Conservation (phyloP, 1,284 basidiomycete genomes). For the Agaricales sp. region DNA sequence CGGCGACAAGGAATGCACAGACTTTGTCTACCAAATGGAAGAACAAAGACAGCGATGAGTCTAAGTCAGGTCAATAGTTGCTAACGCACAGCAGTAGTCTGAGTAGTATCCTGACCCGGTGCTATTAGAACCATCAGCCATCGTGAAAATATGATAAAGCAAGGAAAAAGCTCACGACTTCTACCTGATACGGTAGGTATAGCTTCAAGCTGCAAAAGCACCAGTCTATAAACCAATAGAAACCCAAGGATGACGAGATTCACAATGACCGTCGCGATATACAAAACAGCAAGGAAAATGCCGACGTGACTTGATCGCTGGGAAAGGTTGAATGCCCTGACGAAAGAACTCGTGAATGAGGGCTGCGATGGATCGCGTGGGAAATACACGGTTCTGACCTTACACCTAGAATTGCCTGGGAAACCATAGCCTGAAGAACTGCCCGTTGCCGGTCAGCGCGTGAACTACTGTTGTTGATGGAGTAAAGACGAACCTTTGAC, state of each 20-base stretch:
- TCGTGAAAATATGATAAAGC: too few species aligned
- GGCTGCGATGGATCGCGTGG: background rate
- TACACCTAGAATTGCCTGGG: background rate
- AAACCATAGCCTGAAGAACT: background rate
- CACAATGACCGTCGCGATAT: background rate
- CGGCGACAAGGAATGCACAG: background rate
- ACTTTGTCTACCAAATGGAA: background rate
- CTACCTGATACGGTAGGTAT: background rate
- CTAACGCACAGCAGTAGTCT: background rate
- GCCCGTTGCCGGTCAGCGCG: background rate
- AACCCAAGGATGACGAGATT: background rate
- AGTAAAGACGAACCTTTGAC: background rate
- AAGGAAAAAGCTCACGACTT: background rate
- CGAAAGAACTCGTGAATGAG: background rate
- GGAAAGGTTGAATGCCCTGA: background rate
- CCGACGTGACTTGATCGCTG: background rate
- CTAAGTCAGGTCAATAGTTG: background rate
- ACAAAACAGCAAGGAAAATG: background rate
- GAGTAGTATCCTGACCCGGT: too few species aligned
- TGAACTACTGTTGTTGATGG: too few species aligned
- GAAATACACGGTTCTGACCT: background rate
- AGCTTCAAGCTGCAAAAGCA: background rate
- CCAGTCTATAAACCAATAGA: background rate
- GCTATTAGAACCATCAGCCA: too few species aligned
- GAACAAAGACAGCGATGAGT: background rate